Conservation (phyloP, 139 green algal genomes). For the Chlorella sp. region DNA sequence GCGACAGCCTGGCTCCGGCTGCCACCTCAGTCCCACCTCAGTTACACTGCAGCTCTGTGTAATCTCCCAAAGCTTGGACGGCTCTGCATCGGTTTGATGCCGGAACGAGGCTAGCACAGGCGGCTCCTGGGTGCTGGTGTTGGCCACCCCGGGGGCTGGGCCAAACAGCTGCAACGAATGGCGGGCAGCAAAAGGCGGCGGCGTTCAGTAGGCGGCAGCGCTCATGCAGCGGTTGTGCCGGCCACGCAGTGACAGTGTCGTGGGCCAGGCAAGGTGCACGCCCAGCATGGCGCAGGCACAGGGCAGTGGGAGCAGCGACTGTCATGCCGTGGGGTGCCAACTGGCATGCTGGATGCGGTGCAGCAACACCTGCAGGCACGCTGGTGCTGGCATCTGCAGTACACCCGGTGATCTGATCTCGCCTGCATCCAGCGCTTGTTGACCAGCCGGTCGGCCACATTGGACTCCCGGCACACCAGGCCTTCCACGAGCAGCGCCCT, state of each 20-base stretch:
- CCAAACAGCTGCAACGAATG: neutral
- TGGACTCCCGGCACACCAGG: slow-evolving; percentile 22
- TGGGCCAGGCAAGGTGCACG: too few relatives aligned
- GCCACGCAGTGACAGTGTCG: too few relatives aligned
- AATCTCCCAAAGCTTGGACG: slow-evolving; percentile 27
- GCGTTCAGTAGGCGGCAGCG: neutral
- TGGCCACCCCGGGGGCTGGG: neutral
- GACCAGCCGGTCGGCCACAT: slow-evolving; percentile 14
- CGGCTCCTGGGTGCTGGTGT: neutral
- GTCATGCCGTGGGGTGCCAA: too few relatives aligned
- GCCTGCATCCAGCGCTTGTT: slow-evolving; percentile 36
- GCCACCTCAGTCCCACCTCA: too few relatives aligned
- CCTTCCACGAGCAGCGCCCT: slow-evolving; percentile 7
- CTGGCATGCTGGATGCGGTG: too few relatives aligned
- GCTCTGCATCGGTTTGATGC: neutral
- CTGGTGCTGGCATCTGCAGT: too few relatives aligned
- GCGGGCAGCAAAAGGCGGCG: neutral
- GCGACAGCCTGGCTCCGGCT: too few relatives aligned
- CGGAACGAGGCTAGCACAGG: slow-evolving; percentile 31
- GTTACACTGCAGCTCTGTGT: neutral
- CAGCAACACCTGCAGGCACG: too few relatives aligned
- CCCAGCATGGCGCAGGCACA: too few relatives aligned
- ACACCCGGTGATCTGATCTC: too few relatives aligned
- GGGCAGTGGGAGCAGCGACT: too few relatives aligned
- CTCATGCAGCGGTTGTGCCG: too few relatives aligned